phyloP scores from a whole-genome alignment of 139 green algal species.

The Pleodorina starrii region DNA sequence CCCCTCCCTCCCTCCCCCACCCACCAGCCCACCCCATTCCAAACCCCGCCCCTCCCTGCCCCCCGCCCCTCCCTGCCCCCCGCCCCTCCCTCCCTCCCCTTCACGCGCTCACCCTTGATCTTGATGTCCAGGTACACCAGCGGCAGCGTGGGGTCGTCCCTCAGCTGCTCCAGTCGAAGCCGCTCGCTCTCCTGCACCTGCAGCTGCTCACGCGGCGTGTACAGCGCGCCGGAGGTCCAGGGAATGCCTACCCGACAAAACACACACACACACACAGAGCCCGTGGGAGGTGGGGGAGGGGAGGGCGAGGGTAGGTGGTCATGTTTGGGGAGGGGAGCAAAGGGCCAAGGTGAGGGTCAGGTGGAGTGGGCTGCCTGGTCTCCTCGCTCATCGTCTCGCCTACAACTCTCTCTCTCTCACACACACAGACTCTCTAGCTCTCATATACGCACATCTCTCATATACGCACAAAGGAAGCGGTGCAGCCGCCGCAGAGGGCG shows the following conservation, averaged over 20 bases:
- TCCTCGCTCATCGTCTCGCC: too few species aligned
- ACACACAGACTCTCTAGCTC: too few species aligned
- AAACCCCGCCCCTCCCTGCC: not conserved
- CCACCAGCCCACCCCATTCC: not conserved
- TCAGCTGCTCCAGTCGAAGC: slow-evolving; percentile 50
- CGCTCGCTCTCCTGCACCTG: slow-evolving; percentile 41
- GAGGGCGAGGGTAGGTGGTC: too few species aligned
- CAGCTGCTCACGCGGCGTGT: slow-evolving; percentile 31
- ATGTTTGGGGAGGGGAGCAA: too few species aligned
- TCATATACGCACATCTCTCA: too few species aligned
- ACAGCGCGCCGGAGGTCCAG: slow-evolving; percentile 57
- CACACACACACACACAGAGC: too few species aligned
- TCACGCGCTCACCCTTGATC: slow-evolving; percentile 58
- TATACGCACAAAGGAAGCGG: too few species aligned
- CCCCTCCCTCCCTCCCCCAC: not conserved
- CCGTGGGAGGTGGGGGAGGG: too few species aligned
- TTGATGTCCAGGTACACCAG: slow-evolving; percentile 68
- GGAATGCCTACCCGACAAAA: slow-evolving; percentile 57
- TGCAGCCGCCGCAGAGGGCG: too few species aligned
- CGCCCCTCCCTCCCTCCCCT: not conserved
- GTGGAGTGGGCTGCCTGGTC: too few species aligned
- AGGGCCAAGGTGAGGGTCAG: too few species aligned
- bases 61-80: not conserved
- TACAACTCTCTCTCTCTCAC: too few species aligned
- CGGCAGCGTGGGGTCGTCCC: slow-evolving; percentile 58